A percentile compares a stretch with the other conserved stretches of the same genome.
Evolutionary conservation across 345 rosid genomes (phyloP).

Genomic region (Luvunga scandens): DNA sequence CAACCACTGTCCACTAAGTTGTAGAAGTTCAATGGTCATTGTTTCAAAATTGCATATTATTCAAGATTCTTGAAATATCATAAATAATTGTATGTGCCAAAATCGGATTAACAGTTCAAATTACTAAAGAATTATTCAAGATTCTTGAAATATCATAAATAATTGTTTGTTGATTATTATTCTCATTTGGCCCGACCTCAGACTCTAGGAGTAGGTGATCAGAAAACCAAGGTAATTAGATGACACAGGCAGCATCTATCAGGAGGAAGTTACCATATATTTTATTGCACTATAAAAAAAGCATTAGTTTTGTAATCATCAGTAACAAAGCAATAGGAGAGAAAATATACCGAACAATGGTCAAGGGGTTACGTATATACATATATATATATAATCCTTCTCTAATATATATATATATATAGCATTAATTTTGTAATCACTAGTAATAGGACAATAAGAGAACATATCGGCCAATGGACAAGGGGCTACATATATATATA

Average conservation of each 20-base stretch:
- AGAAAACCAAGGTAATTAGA: neutral
- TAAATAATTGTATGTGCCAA: no score
- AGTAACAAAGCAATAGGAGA: neutral
- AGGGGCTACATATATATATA: no score
- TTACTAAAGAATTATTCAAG: neutral
- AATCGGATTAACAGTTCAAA: neutral
- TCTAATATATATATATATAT: no score
- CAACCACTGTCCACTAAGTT: neutral
- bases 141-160: neutral
- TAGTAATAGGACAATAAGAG: no score
- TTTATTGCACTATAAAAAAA: neutral
- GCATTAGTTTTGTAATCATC: neutral
- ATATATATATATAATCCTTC: no score
- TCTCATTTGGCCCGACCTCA: neutral
- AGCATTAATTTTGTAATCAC: no score
- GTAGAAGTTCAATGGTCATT: neutral
- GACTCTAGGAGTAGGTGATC: neutral
- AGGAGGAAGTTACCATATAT: neutral
- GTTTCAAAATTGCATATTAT: neutral
- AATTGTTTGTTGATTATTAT: no score
- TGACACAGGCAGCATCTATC: no score
- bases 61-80: no score
- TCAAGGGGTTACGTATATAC: no score
- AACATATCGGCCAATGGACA: no score
- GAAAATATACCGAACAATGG: neutral